A percentile compares a stretch with the other conserved stretches of the same genome.
phyloP scores from a whole-genome alignment of 2,329 filamentous ascomycete genomes.

The Cytospora leucostoma region DNA sequence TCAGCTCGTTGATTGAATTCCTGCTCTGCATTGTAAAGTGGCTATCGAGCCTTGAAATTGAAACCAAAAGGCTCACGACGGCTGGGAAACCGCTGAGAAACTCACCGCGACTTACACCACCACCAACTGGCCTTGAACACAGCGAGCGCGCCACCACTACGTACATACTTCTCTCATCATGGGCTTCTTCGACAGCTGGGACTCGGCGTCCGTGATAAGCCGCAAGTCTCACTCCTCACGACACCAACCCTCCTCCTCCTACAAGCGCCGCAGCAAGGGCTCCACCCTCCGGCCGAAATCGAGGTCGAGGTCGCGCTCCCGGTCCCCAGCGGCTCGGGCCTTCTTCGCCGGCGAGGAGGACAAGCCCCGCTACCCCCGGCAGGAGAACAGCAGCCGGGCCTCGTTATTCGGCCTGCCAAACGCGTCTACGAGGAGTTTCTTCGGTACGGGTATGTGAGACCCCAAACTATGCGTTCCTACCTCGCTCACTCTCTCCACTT shows the following conservation, averaged over 20 bases:
- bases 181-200: slow-evolving; percentile 38
- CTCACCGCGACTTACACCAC: slow-evolving; percentile 1
- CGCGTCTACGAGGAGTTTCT: slow-evolving; percentile 48
- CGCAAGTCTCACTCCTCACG: slow-evolving; percentile 31
- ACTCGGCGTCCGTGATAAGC: slow-evolving; percentile 36
- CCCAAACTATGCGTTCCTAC: slow-evolving; percentile 3
- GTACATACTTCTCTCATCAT: slow-evolving; percentile 28
- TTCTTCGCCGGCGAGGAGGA: slow-evolving; percentile 45
- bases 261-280: slow-evolving; percentile 34
- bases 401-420: slow-evolving; percentile 53
- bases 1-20: slow-evolving; percentile 12
- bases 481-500: slow-evolving; percentile 32
- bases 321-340: slow-evolving; percentile 41
- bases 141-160: not conserved
- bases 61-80: not conserved
- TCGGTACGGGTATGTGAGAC: slow-evolving; percentile 43
- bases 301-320: slow-evolving; percentile 42
- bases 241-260: slow-evolving; percentile 27
- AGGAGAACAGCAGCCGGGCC: slow-evolving; percentile 46
- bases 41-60: slow-evolving; percentile 9
- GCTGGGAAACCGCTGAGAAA: not conserved
- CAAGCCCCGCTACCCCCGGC: slow-evolving; percentile 30
- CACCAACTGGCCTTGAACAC: not conserved
- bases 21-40: slow-evolving; percentile 18
- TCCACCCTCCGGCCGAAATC: slow-evolving; percentile 31